phyloP scores from a whole-genome alignment of 306 rosid genomes.

The Trifolium fragiferum region DNA sequence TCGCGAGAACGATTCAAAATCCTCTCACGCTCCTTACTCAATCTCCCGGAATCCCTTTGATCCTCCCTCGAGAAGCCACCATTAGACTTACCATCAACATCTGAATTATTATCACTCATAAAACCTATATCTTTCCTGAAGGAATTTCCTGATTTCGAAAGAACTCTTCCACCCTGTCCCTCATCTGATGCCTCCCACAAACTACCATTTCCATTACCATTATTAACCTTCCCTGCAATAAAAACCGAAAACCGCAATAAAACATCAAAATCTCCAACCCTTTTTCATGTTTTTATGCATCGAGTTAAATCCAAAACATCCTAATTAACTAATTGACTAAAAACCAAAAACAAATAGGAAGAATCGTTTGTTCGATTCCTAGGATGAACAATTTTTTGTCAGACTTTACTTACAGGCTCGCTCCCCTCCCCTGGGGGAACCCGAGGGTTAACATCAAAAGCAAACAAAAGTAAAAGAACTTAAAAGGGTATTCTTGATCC shows the following conservation, averaged over 20 bases:
- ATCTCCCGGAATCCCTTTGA: constrained; percentile 52
- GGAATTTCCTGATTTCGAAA: constrained; percentile 53
- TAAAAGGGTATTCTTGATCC: background rate
- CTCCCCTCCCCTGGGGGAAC: too few species aligned
- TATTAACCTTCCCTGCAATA: constrained; percentile 68
- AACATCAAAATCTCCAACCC: constrained; percentile 40
- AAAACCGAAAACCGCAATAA: constrained; percentile 32
- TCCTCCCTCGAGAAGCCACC: constrained; percentile 47
- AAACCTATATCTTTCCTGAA: constrained; percentile 57
- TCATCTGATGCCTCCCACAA: constrained; percentile 71
- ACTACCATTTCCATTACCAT: constrained; percentile 58
- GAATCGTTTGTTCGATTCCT: too few species aligned
- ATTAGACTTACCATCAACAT: constrained; percentile 57
- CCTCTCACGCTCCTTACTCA: constrained; percentile 45
- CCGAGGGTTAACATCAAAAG: too few species aligned
- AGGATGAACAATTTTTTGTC: too few species aligned
- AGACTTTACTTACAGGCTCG: too few species aligned
- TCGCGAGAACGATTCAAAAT: constrained; percentile 43
- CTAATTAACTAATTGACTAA: background rate
- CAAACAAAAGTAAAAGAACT: background rate
- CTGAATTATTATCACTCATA: constrained; percentile 56
- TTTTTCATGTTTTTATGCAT: constrained; percentile 23
- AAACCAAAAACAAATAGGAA: background rate
- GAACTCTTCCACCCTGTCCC: constrained; percentile 55
- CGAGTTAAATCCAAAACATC: constrained; percentile 6